Evolutionary conservation across 2,329 filamentous ascomycete genomes (phyloP), one percentile per base, ranked within the genome.

Genomic region (Cytospora chrysosperma): DNA sequence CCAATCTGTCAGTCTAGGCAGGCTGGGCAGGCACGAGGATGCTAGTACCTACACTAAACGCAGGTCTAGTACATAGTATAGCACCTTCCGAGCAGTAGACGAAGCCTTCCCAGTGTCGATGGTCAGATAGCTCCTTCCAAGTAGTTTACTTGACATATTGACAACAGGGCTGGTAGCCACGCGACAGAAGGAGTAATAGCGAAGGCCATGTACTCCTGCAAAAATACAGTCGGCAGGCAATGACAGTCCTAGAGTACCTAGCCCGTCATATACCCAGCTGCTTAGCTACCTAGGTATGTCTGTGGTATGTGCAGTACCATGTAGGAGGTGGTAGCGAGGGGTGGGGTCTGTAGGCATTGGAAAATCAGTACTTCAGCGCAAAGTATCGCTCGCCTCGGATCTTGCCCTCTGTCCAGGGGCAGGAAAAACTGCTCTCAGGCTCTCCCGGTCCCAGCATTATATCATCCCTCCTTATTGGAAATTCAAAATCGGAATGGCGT

Each of bases 361-460:
- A 19, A n/a, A 51, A 15, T 54, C 8, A 21, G 19, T 63, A 59
- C 56, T 43, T 50, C 19, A 37, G 30, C 10, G 13, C 21, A 10
- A 59, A 50, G 56, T 63, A 59, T 49, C 27, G 30, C 50, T 49
- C 56, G 21, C 13, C 55, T 19, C 24, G 21, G 28, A 47, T 43
- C 15, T 28, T 19, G 24, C 43, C 34, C 55, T 28, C 12, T 7
- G 4, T 47, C 21, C 43, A 47, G 37, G 37, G 34, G 17, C 15
- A 5, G n/a, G 15, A 47, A 32, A 34, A 34, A 34, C 32, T 34
- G 40, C n/a, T 17, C 19, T n/a, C 8, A 9, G 24, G n/a, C 43
- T 12, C 43, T n/a, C 43, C 43, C 24, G 43, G 43, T 47, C 24
- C 9, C 43, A 47, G 21, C 43, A 47, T 47, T 24, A 47, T 47